A percentile compares a stretch with the other conserved stretches of the same genome.
Conservation (phyloP, 331 rosid species). For the Dryas integrifolia region DNA sequence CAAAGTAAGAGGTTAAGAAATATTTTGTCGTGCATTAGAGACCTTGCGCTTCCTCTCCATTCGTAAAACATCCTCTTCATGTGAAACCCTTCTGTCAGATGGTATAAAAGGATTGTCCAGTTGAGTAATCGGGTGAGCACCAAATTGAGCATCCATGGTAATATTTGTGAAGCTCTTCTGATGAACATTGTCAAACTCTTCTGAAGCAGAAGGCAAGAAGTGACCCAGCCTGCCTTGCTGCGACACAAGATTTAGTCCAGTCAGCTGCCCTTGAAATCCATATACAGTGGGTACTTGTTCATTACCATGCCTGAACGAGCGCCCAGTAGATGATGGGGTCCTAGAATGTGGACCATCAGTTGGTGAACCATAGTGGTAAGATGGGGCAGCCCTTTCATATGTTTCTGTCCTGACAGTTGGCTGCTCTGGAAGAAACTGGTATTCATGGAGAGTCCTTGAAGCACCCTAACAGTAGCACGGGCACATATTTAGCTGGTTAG, state of each 20-base stretch:
- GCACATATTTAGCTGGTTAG: background rate
- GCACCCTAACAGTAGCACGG: slow-evolving; percentile 41
- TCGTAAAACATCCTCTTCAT: slow-evolving; percentile 48
- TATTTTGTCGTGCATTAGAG: slow-evolving; percentile 9
- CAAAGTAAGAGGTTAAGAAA: slow-evolving; percentile 13
- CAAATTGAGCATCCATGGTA: slow-evolving; percentile 35
- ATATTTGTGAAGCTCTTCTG: slow-evolving; percentile 38
- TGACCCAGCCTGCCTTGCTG: slow-evolving; percentile 47
- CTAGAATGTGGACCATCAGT: slow-evolving; percentile 38
- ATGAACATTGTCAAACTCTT: slow-evolving; percentile 36
- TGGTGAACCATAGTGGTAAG: slow-evolving; percentile 46
- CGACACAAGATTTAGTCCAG: slow-evolving; percentile 41
- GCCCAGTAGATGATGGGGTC: slow-evolving; percentile 37
- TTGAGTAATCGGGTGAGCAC: slow-evolving; percentile 44
- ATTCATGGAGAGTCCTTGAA: slow-evolving; percentile 64
- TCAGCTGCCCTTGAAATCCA: slow-evolving; percentile 50
- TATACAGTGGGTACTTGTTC: slow-evolving; percentile 44
- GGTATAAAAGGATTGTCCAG: slow-evolving; percentile 40
- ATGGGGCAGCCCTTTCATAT: slow-evolving; percentile 39
- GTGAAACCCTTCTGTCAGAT: slow-evolving; percentile 38
- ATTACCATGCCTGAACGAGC: slow-evolving; percentile 35
- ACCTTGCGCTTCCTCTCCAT: slow-evolving; percentile 69
- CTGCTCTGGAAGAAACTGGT: slow-evolving; percentile 75
- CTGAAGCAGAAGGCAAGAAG: slow-evolving; percentile 43
- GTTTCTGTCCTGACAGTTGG: slow-evolving; percentile 58